Evolutionary conservation across 2,329 filamentous ascomycete species (phyloP).

Genomic region (Xylaria sp.): DNA sequence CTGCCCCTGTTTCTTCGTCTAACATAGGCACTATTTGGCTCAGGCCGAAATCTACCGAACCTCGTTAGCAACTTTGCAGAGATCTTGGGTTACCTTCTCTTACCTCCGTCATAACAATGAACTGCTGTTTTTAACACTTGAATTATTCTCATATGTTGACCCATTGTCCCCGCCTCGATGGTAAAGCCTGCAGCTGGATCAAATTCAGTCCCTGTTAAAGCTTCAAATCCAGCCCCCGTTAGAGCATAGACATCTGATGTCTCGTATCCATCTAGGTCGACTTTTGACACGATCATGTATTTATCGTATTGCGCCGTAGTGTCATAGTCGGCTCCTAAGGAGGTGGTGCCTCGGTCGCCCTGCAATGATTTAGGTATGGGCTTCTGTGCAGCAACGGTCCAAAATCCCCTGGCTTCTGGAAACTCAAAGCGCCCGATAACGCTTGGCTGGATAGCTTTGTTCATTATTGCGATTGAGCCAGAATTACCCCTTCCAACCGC

Average conservation of each 20-base stretch:
- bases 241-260: constrained; percentile 82
- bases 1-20: constrained; percentile 87
- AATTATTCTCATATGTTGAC: constrained; percentile 82
- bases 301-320: constrained; percentile 74
- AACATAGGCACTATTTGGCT: constrained; percentile 92
- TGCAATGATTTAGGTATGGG: constrained; percentile 70
- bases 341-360: constrained; percentile 60
- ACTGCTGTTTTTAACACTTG: constrained; percentile 90
- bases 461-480: constrained; percentile 79
- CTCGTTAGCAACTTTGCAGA: constrained; percentile 26
- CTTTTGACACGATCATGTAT: constrained; percentile 85
- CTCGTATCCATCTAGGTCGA: constrained; percentile 74
- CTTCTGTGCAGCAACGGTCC: constrained; percentile 80
- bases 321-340: constrained; percentile 66
- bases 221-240: constrained; percentile 78
- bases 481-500: constrained; percentile 72
- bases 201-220: constrained; percentile 86
- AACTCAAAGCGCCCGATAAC: constrained; percentile 77
- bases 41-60: constrained; percentile 78
- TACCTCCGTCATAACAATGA: constrained; percentile 88
- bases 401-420: constrained; percentile 78
- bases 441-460: constrained; percentile 79
- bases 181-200: constrained; percentile 90
- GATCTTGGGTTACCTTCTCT: constrained; percentile 56
- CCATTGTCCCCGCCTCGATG: constrained; percentile 84